Base-by-base conservation (phyloP, 495 filamentous ascomycete genomes). In the Umbilicaria muhlenbergii region DNA sequence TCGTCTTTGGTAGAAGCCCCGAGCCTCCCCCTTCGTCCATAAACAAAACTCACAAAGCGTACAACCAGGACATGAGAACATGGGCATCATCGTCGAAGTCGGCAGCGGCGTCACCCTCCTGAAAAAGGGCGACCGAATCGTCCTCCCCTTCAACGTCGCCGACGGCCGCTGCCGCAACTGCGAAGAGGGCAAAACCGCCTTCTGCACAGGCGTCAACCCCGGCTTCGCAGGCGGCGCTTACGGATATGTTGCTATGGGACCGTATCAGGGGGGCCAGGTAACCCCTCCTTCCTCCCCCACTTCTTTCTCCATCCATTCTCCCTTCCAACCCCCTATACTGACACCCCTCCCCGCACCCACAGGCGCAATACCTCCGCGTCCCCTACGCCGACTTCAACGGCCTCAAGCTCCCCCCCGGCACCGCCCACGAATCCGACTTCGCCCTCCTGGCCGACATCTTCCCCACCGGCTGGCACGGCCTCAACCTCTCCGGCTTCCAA, bases 191-290 rank as follows among this genome's bases (percentile, higher is more conserved):
- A 65, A 59, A 21, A 77, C 72, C 3, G 72, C 70, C 0, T 75
- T 75, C 45, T 75, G 70, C 50, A 73, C 61, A 7, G 67, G 69
- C 21, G 71, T 76, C 17, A 75, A 75, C 47, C 70, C 70, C 8
- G 70, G 72, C 0, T 75, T 76, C 53, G 72, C 72, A 8, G 71
- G 73, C 18, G 73, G 73, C 15, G 70, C 71, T 39, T 77, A 75
- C 51, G 71, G 73, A 47, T 75, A 75, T 38, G 71, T 75, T n/a
- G 64, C 69, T 11, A 75, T 75, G 71, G 71, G 73, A 2, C 72
- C 71, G 2, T 75, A 75, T 51, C 64, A 66, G 31, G 70, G 69
- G 41, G 64, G 68, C 38, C 59, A 52, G 31, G 48, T 51, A 43
- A 43, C 24, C 5, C 6, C 24, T 7, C 8, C 24, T 28, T 6